Base-by-base conservation (phyloP, 805 yeast species). In the Zygoascus bituminiphila region DNA sequence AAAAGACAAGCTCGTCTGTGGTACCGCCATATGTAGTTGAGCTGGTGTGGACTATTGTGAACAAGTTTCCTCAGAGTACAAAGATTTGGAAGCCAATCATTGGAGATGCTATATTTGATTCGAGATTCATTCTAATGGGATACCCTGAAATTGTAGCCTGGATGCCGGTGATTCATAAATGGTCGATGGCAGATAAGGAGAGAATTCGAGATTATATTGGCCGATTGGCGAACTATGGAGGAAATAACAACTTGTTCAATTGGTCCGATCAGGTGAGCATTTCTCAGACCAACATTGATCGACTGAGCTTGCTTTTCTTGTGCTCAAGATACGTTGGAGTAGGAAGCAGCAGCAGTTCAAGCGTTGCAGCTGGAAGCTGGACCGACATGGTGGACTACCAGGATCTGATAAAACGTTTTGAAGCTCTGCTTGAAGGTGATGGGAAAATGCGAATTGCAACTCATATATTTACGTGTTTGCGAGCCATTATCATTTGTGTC, bases 251-350 rank as follows among this genome's bases (percentile, higher is more conserved):
- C 5, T n/a, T 36, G 4, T 36, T 44, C 22, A 44, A 44, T 59
- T 82, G 89, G 80, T 82, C 79, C 51, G 88, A 84, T 49, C 76
- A 81, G 14, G 93, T 84, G 55, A 71, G 76, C 12, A 74, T 74
- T 33, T 66, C 68, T 22, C 78, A 79, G 53, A 66, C 69, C 51
- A 76, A 79, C 41, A 59, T 89, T 42, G 75, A 76, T 48, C 74
- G 94, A 46, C 71, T 87, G 1, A 68, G 84, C 0, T 86, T 80
- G 54, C 57, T 93, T 44, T 53, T 85, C 4, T 57, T 84, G 56
- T 71, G 84, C 8, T 77, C 81, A 43, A 82, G 84, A 0, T 68
- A n/a, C 21, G 5, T 19, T 21, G 22, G 12, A 5, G 4, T 24
- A 4, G 45, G 35, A 12, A 25, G 25, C n/a, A 14, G 36, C 4